Conservation (phyloP, 1,284 basidiomycete species). For the Leccinum fuscescens region DNA sequence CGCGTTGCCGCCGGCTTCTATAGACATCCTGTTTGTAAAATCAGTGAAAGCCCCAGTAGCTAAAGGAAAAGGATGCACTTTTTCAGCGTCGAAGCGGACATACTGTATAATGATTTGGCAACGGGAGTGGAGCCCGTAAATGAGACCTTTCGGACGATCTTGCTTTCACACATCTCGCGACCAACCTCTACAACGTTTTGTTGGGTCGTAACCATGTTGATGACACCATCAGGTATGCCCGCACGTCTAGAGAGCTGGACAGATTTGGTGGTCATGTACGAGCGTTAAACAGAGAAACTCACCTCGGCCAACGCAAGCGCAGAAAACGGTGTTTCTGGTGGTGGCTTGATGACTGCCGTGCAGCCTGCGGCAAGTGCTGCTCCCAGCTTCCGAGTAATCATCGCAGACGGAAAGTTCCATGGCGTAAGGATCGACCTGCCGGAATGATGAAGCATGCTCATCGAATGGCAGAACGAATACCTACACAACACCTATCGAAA, state of each 20-base stretch:
- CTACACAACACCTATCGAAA: slow-evolving; percentile 55
- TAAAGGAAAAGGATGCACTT: slow-evolving; percentile 52
- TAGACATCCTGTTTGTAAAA: slow-evolving; percentile 55
- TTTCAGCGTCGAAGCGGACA: slow-evolving; percentile 87
- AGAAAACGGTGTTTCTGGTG: slow-evolving; percentile 94
- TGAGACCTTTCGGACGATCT: slow-evolving; percentile 80
- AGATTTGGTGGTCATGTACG: neutral
- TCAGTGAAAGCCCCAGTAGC: neutral
- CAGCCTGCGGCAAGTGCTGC: slow-evolving; percentile 94
- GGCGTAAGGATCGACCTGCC: slow-evolving; percentile 75
- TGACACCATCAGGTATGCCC: slow-evolving; percentile 91
- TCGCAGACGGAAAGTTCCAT: slow-evolving; percentile 94
- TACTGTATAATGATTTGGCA: slow-evolving; percentile 84
- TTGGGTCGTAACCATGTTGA: slow-evolving; percentile 90
- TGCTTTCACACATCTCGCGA: slow-evolving; percentile 77
- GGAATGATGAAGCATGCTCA: slow-evolving; percentile 7
- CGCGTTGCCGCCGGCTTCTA: slow-evolving; percentile 89
- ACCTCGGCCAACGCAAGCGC: slow-evolving; percentile 86
- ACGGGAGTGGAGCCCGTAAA: slow-evolving; percentile 95
- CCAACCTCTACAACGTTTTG: slow-evolving; percentile 82
- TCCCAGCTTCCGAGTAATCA: slow-evolving; percentile 88
- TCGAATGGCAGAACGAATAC: slow-evolving; percentile 22
- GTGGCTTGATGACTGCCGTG: slow-evolving; percentile 93
- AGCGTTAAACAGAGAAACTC: slow-evolving; percentile 10
- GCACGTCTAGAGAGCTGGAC: slow-evolving; percentile 77